phyloP scores from a whole-genome alignment of 306 rosid genomes.

The Ammopiptanthus mongolicus region DNA sequence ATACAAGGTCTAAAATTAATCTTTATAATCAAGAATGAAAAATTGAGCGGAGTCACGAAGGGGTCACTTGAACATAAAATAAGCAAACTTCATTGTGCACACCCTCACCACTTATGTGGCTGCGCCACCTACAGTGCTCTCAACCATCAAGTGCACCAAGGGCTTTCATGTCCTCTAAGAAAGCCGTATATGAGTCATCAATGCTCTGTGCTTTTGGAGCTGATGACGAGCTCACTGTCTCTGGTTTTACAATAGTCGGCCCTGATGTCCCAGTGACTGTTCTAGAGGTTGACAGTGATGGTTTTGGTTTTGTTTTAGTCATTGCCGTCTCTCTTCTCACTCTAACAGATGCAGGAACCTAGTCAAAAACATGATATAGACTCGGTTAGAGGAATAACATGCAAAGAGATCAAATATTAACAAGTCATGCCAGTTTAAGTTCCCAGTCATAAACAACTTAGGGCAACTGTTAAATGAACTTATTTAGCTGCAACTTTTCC shows the following conservation, averaged over 20 bases:
- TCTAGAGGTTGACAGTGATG: constrained; percentile 38
- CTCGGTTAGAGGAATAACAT: neutral
- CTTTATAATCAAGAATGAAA: constrained; percentile 17
- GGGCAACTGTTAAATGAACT: neutral
- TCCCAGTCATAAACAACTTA: neutral
- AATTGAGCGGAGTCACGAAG: neutral
- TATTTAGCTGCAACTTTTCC: neutral
- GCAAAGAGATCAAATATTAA: neutral
- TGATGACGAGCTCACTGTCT: constrained; percentile 45
- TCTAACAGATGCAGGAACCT: constrained; percentile 95
- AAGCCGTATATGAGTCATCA: constrained; percentile 68
- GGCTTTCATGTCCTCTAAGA: constrained; percentile 82
- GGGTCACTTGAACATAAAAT: constrained; percentile 1
- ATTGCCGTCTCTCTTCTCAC: constrained; percentile 77
- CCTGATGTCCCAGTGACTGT: constrained; percentile 32
- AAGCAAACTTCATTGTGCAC: neutral
- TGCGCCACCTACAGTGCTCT: constrained; percentile 11
- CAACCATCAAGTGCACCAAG: constrained; percentile 85
- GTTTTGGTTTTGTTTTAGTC: constrained; percentile 64
- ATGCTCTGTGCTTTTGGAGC: constrained; percentile 63
- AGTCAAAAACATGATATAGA: constrained; percentile 18
- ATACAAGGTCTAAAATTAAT: constrained; percentile 7
- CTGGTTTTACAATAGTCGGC: constrained; percentile 45
- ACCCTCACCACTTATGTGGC: neutral
- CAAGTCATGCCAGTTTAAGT: neutral